phyloP scores from a whole-genome alignment of 192 early-diverging fungal species.

The Mortierella hygrophila region DNA sequence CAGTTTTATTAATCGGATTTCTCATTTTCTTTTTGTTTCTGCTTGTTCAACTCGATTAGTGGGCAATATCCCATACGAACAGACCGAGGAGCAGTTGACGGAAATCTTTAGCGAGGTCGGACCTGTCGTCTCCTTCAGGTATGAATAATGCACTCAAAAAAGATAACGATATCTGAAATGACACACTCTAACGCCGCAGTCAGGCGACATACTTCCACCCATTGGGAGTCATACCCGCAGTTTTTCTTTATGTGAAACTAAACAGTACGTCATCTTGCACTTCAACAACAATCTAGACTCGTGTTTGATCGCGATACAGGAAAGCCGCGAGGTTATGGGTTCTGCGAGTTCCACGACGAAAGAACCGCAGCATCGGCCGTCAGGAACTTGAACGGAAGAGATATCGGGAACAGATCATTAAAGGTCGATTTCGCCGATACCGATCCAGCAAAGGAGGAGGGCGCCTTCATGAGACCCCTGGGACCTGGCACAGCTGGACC shows the following conservation, averaged over 20 bases:
- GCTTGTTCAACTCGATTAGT: constrained; percentile 50
- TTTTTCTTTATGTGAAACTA: background rate
- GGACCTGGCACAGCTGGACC: constrained; percentile 17
- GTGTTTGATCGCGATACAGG: constrained; percentile 92
- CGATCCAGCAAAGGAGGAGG: constrained; percentile 64
- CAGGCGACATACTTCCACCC: too few species aligned
- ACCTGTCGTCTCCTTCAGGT: constrained; percentile 82
- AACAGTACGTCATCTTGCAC: background rate
- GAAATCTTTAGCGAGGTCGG: constrained; percentile 96
- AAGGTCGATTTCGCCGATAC: constrained; percentile 95
- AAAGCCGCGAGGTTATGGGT: constrained; percentile 95
- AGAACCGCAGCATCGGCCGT: constrained; percentile 96
- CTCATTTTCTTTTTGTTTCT: background rate
- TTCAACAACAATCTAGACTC: constrained; percentile 61
- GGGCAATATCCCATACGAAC: constrained; percentile 89
- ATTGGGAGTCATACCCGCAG: background rate
- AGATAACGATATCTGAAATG: too few species aligned
- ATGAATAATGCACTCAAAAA: background rate
- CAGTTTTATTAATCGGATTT: background rate
- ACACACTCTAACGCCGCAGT: too few species aligned
- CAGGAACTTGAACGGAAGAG: constrained; percentile 91
- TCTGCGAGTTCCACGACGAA: constrained; percentile 91
- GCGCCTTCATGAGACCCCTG: constrained; percentile 32
- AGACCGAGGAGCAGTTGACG: constrained; percentile 92
- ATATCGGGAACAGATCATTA: constrained; percentile 88